These are phyloP conservation scores for Penicillium psychrofluorescens DNA, from an alignment of 495 filamentous ascomycete species.

Conservation along the genomic window DNA sequence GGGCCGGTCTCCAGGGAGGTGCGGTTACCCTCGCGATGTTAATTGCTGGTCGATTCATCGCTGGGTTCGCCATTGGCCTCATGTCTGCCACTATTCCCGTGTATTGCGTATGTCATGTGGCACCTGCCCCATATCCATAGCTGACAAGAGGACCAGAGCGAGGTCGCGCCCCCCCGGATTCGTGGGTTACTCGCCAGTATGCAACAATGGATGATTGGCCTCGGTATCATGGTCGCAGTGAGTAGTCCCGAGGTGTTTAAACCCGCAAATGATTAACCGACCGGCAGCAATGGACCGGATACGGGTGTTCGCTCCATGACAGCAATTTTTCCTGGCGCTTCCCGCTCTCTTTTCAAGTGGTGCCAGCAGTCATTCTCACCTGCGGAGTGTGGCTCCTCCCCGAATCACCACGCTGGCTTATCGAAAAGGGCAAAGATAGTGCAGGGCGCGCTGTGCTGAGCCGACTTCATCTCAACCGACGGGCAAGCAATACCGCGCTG, in stretches of 20 bases:
- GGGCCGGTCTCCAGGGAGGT: constrained; percentile 43
- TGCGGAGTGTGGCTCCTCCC: constrained; percentile 43
- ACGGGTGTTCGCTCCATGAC: constrained; percentile 42
- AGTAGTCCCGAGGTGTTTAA: constrained; percentile 11
- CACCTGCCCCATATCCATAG: neutral
- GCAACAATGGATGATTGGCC: constrained; percentile 39
- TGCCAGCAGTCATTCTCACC: constrained; percentile 42
- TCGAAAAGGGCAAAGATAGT: constrained; percentile 39
- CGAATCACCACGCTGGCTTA: constrained; percentile 52
- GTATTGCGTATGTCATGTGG: constrained; percentile 26
- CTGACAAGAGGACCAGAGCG: constrained; percentile 29
- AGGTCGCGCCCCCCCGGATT: constrained; percentile 17
- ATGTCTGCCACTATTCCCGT: constrained; percentile 45
- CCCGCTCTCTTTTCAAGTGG: constrained; percentile 46
- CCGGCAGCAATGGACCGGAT: constrained; percentile 42
- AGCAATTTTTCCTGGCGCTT: constrained; percentile 48
- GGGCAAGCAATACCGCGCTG: constrained; percentile 36
- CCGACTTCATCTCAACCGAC: constrained; percentile 29
- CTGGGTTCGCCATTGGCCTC: constrained; percentile 42
- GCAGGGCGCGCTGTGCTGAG: constrained; percentile 35
- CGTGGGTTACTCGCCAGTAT: constrained; percentile 20
- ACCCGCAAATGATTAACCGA: neutral
- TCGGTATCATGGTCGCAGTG: constrained; percentile 42
- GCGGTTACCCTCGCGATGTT: constrained; percentile 45
- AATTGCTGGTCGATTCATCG: constrained; percentile 44